A percentile compares a stretch with the other conserved stretches of the same genome.
Conservation (phyloP, 1,284 basidiomycete genomes). For the Phlebopus sp. region DNA sequence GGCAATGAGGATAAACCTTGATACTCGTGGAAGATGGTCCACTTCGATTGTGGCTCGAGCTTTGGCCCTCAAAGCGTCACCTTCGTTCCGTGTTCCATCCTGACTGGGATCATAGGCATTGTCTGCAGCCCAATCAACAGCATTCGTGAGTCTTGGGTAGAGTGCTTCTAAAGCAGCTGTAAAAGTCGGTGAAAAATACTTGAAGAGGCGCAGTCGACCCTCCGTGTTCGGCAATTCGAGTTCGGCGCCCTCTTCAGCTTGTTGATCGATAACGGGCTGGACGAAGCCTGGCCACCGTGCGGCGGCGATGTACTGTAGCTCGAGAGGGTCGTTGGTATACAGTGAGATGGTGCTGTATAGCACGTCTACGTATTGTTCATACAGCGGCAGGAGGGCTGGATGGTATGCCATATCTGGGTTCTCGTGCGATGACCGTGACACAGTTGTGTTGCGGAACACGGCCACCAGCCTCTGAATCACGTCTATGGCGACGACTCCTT, state of each 20-base stretch:
- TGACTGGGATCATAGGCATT: conserved; percentile 38
- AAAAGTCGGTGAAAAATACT: conserved; percentile 59
- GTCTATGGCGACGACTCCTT: conserved; percentile 15
- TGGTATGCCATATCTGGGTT: conserved; percentile 42
- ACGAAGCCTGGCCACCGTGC: conserved; percentile 81
- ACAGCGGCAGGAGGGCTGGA: conserved; percentile 55
- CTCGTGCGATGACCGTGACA: conserved; percentile 19
- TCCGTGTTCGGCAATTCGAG: conserved; percentile 48
- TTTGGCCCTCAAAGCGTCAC: conserved; percentile 9
- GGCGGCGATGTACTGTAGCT: conserved; percentile 73
- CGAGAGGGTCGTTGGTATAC: conserved; percentile 64
- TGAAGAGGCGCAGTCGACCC: conserved; percentile 57
- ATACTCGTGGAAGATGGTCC: conserved; percentile 50
- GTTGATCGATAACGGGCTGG: conserved; percentile 59
- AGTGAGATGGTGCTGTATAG: conserved; percentile 64
- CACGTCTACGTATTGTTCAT: conserved; percentile 62
- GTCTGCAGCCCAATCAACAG: conserved; percentile 52
- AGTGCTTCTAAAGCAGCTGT: conserved; percentile 60
- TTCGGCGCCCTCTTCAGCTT: conserved; percentile 31
- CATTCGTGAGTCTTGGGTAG: conserved; percentile 62
- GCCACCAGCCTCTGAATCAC: conserved; percentile 31
- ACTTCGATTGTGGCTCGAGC: conserved; percentile 16
- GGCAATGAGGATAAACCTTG: conserved; percentile 78
- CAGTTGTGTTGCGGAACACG: conserved; percentile 28
- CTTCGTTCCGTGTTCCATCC: conserved; percentile 8